Conservation (phyloP, 1,139 yeast genomes). For the Debaryomycetaceae sp. region DNA sequence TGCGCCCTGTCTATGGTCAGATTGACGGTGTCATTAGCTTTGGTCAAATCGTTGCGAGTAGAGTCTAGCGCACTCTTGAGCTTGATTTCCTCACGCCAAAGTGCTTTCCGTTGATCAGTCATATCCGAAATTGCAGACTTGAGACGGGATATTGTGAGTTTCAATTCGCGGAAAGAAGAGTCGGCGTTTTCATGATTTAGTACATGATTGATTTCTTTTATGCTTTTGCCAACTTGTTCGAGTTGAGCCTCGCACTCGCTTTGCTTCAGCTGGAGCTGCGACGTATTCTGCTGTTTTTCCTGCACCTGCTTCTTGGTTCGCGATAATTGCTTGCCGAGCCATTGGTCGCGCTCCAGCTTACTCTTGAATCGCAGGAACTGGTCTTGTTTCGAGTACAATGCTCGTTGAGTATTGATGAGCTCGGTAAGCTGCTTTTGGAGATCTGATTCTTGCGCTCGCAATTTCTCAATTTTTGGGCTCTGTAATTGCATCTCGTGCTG, state of each 20-base stretch:
- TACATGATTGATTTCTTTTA: slow-evolving; percentile 23
- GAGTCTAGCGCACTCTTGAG: slow-evolving; percentile 46
- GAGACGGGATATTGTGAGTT: slow-evolving; percentile 22
- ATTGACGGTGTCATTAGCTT: slow-evolving; percentile 48
- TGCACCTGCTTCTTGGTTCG: slow-evolving; percentile 10
- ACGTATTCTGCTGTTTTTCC: slow-evolving; percentile 14
- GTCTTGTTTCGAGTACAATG: slow-evolving; percentile 64
- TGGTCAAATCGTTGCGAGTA: slow-evolving; percentile 41
- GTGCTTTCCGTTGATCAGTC: slow-evolving; percentile 55
- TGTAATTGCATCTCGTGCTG: slow-evolving; percentile 9
- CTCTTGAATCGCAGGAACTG: slow-evolving; percentile 51
- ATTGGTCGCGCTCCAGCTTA: slow-evolving; percentile 50
- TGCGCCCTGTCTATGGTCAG: slow-evolving; percentile 69
- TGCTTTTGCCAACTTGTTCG: slow-evolving; percentile 22
- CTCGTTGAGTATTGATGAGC: slow-evolving; percentile 45
- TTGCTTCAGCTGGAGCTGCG: slow-evolving; percentile 11
- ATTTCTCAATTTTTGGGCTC: slow-evolving; percentile 33
- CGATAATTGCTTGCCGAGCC: slow-evolving; percentile 41
- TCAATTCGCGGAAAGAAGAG: slow-evolving; percentile 15
- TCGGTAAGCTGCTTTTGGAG: slow-evolving; percentile 31
- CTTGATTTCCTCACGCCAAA: slow-evolving; percentile 77
- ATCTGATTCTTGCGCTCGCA: slow-evolving; percentile 29
- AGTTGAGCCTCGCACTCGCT: slow-evolving; percentile 10
- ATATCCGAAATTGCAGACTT: slow-evolving; percentile 33
- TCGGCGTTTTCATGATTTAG: slow-evolving; percentile 13